Evolutionary conservation across 73 alveolate genomes (phyloP).

Genomic region (Breviolum minutum): DNA sequence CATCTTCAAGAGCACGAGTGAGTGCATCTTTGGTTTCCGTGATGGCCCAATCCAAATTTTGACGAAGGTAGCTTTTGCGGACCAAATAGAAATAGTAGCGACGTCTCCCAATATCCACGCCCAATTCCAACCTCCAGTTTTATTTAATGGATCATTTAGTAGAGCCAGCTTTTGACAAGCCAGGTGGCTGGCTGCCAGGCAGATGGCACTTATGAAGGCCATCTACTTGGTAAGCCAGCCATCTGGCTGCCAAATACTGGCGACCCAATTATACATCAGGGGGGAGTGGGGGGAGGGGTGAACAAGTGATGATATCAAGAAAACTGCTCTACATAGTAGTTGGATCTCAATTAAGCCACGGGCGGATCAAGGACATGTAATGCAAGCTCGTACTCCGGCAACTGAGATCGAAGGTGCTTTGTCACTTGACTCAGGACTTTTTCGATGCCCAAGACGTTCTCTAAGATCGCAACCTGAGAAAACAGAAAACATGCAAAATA

Average conservation of each 20-base stretch:
- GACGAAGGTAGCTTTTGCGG: background rate
- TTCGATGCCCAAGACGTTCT: background rate
- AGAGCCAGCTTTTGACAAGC: no score
- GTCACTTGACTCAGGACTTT: background rate
- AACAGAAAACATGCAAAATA: no score
- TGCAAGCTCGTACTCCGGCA: background rate
- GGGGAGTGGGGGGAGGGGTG: no score
- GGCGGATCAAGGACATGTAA: background rate
- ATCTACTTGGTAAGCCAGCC: background rate
- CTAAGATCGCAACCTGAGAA: background rate
- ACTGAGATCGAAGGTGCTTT: background rate
- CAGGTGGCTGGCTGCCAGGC: no score
- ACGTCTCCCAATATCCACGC: background rate
- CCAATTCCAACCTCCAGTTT: background rate
- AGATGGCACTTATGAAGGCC: no score
- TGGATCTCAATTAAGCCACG: no score
- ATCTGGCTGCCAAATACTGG: background rate
- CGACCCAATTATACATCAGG: no score
- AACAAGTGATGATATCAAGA: no score
- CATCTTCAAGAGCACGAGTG: background rate
- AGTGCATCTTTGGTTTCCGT: background rate
- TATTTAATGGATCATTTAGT: background rate
- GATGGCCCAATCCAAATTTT: no score
- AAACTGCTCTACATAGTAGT: no score
- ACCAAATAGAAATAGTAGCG: background rate